A percentile compares a stretch with the other conserved stretches of the same genome.
These are phyloP conservation scores for Penicillium oxalicum DNA, from an alignment of 2,329 filamentous ascomycete genomes.

Conservation along the genomic window DNA sequence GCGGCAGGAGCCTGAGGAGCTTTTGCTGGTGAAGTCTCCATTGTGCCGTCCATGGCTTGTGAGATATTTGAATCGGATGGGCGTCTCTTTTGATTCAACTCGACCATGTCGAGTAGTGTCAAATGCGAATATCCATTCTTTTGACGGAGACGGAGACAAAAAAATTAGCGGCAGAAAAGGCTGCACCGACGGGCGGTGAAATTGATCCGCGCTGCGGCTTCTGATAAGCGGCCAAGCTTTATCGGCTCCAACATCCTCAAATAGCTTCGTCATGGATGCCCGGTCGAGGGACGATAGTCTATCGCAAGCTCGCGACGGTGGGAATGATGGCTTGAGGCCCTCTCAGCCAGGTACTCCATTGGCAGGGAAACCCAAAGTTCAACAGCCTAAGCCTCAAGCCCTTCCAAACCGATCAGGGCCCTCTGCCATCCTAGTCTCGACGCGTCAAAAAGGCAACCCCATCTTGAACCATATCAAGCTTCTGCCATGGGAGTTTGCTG, in stretches of 20 bases:
- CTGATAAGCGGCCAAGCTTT: conserved; percentile 14
- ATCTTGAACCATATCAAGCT: conserved; percentile 76
- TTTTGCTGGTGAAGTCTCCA: conserved; percentile 20
- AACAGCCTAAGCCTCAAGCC: conserved; percentile 86
- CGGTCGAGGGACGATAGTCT: conserved; percentile 3
- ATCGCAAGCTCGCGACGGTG: conserved; percentile 3
- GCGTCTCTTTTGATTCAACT: conserved; percentile 34
- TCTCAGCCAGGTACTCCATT: conserved; percentile 2
- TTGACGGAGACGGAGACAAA: conserved; percentile 11
- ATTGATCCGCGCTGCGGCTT: not conserved
- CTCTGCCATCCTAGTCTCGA: conserved; percentile 81
- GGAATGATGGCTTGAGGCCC: conserved; percentile 38
- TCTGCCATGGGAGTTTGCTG: conserved; percentile 91
- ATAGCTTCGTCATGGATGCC: conserved; percentile 11
- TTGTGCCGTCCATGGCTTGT: conserved; percentile 13
- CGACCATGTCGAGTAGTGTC: conserved; percentile 23
- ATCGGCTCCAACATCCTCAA: conserved; percentile 17
- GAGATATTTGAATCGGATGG: conserved; percentile 24
- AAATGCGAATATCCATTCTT: conserved; percentile 10
- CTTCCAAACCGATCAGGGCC: conserved; percentile 61
- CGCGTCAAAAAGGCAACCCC: conserved; percentile 90
- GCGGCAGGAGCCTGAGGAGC: conserved; percentile 17
- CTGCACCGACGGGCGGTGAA: conserved; percentile 10
- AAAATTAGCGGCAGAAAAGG: conserved; percentile 36
- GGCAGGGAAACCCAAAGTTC: conserved; percentile 49